Evolutionary conservation across 257 asterid species (phyloP), one percentile per base, ranked within the genome.

Genomic region (Galeopsis tetrahit): DNA sequence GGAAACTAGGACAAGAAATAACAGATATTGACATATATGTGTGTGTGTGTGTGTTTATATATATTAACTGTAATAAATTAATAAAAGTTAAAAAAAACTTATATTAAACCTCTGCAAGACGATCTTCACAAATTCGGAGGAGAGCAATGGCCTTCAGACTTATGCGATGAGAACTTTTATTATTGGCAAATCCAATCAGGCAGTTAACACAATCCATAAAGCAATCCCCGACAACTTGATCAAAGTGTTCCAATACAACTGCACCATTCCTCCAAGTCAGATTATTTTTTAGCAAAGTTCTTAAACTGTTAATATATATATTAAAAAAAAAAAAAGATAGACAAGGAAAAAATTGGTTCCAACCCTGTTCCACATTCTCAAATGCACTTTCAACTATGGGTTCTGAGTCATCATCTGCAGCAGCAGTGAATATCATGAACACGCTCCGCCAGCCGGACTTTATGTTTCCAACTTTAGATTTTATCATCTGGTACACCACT

Each of bases 391-490:
- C 99, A 87, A 95, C 91, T 77, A 85, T 95, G 77, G 88, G 85
- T 80, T 92, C 99, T 80, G 78, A 43, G 73, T 90, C 97, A 82
- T 95, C 99, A 82, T 95, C 97, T 13, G 99, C 96, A 14, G 99
- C 98, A 48, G 99, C 97, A 39, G 99, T 90, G 85, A 95, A 95
- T 79, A 95, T 85, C 99, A 95, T 95, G 89, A 95, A 92, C 75
- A 95, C 98, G 73, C 98, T 95, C 79, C 98, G 89, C 99, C 99
- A 95, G 66, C 99, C 99, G 56, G 98, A 92, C 81, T 95, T 95
- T 82, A 95, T 92, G 83, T 87, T 90, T 87, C 96, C 96, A 75
- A 92, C 99, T 90, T 95, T 95, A 61, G 99, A 95, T 80, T 92
- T 95, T 84, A 92, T 90, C 97, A 95, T 95, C 99, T 95, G 92